Base-by-base conservation (phyloP, 345 rosid genomes). In the Boechera retrofracta region DNA sequence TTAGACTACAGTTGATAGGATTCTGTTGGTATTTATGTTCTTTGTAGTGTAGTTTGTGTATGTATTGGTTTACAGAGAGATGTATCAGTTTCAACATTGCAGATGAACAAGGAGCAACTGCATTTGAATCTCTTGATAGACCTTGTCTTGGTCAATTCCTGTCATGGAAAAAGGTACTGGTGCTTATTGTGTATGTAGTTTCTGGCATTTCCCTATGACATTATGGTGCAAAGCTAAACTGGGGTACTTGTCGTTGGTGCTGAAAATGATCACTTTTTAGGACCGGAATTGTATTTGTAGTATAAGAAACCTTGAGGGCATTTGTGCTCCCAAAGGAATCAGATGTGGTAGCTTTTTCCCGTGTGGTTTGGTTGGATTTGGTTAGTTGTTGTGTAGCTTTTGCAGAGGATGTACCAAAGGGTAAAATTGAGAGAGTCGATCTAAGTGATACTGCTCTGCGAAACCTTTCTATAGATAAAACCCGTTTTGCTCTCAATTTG, bases 311-410 rank as follows among this genome's bases (percentile, higher is more conserved):
- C 4, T 66, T 15, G 59, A 45, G 6, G 18, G 0, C 1, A 44
- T 15, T 65, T 38, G 10, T 63, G 29, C 10, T 42, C 2, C 6
- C 26, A 7, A 28, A 33, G 47, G 57, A 65, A 74, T 5, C 8
- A 74, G 38, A 64, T 29, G 15, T 63, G 41, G 8, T 64, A 42
- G 36, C 47, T 65, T 66, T 49, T 44, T 35, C 39, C 18, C 6
- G 0, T 65, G 58, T 56, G 38, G 16, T 48, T 47, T 26, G 28
- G 2, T 39, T 39, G 42, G 42, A 2, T 39, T 39, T 39, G 45
- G 36, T 53, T 52, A 72, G 64, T 26, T 74, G 58, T 33, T 32
- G 67, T 35, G 26, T 21, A 51, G 69, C 18, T 73, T 63, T 35
- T 64, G 54, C 12, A 31, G 6, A 74, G 28, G 45, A 55, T 42